Base-by-base conservation (phyloP, 805 yeast genomes). In the Blastobotrys chiropterorum region DNA sequence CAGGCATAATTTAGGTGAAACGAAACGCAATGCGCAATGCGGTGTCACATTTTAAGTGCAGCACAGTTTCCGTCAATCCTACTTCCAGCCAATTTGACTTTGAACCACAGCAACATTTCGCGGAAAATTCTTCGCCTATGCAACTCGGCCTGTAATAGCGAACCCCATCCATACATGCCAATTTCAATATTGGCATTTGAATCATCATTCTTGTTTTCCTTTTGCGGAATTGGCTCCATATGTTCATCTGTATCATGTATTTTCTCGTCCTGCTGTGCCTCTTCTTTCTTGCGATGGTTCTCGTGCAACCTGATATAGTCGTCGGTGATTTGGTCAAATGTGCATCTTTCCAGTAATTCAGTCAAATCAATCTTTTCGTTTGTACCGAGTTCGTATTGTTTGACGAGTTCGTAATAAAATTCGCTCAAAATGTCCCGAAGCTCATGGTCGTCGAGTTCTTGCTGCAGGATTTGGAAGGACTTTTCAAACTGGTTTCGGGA, bases 371-470 rank as follows among this genome's bases (percentile, higher is more conserved):
- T 16, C 16, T 19, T 34, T 16, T 31, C 26, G 19, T 38, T 17
- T 11, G 19, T 16, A 5, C 34, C 34, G 8, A 26, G 34, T 26
- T 26, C 34, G 34, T 26, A 26, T 26, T 26, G 34, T 26, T 26
- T 26, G 15, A 43, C 46, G 16, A 48, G 17, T 13, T 38, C 38
- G 34, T 49, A 53, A 38, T 53, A 53, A n/a, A 53, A 22, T 5
- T 53, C 46, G 21, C 44, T 17, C 21, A 53, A 47, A 16, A 52
- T 15, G 26, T 31, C 17, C 20, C 56, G 22, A 19, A 52, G 50
- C 44, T 54, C 57, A 3, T 34, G 44, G 6, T 47, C 45, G n/a
- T 48, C 34, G 39, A 54, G 31, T 22, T 39, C 22, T 5, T 31
- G 44, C 19, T 41, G 26, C 26, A 51, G 39, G 11, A 15, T n/a